Evolutionary conservation across 2,329 filamentous ascomycete genomes (phyloP).

Genomic region (Beauveria caledonica): DNA sequence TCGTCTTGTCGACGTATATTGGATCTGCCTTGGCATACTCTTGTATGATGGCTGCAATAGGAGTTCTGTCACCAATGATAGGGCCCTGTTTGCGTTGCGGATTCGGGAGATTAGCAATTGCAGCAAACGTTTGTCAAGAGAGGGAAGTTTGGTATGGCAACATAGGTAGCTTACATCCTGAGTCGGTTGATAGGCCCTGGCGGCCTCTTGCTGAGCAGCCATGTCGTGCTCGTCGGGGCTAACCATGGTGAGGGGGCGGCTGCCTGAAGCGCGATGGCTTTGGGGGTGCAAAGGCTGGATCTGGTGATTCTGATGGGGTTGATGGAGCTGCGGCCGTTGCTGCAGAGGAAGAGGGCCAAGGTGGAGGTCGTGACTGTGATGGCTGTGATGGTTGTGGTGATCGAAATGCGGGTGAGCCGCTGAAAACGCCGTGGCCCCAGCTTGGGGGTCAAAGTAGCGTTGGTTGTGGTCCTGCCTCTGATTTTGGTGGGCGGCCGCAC

Average conservation of each 20-base stretch:
- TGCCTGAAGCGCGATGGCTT: background rate
- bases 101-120: background rate
- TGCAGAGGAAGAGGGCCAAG: conserved; percentile 10
- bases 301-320: conserved; percentile 14
- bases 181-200: conserved; percentile 50
- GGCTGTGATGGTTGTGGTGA: conserved; percentile 13
- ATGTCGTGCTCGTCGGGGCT: conserved; percentile 34
- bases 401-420: background rate
- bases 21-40: conserved; percentile 87
- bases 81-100: conserved; percentile 56
- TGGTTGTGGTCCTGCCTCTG: background rate
- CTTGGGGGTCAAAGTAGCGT: background rate
- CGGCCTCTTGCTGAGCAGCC: conserved; percentile 52
- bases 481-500: background rate
- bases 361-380: conserved; percentile 9
- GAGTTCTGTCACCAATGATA: conserved; percentile 68
- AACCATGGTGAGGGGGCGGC: conserved; percentile 23
- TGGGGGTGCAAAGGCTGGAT: background rate
- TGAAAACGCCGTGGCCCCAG: background rate
- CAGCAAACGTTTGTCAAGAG: background rate
- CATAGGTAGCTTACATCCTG: conserved; percentile 37
- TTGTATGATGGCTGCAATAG: conserved; percentile 67
- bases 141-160: background rate
- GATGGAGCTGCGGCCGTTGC: conserved; percentile 12
- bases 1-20: conserved; percentile 77